A percentile compares a stretch with the other conserved stretches of the same genome.
These are phyloP conservation scores for Stachybotrys chartarum DNA, from an alignment of 2,329 filamentous ascomycete genomes.

Conservation along the genomic window DNA sequence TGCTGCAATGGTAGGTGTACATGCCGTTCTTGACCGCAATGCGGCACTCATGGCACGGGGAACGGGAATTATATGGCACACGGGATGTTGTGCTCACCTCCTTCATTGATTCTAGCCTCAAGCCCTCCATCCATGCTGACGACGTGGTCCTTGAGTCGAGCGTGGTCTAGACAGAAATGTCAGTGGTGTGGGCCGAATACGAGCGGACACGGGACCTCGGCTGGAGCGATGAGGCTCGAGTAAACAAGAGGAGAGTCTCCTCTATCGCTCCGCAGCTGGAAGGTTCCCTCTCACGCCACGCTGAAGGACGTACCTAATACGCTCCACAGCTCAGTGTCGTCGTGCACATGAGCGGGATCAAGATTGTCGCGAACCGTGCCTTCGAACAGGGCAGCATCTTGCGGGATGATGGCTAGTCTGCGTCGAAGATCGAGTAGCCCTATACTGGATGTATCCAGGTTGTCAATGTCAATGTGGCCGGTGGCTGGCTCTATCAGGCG, in stretches of 20 bases:
- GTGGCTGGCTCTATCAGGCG: constrained; percentile 84
- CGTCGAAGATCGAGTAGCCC: constrained; percentile 83
- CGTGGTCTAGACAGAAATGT: constrained; percentile 59
- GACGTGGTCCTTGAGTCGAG: constrained; percentile 86
- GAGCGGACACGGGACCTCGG: neutral
- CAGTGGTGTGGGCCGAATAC: neutral
- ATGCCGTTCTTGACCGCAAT: neutral
- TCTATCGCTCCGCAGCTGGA: neutral
- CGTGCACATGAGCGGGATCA: constrained; percentile 88
- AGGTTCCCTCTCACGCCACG: constrained; percentile 3
- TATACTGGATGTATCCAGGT: constrained; percentile 81
- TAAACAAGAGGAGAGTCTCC: too few species aligned
- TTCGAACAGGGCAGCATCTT: constrained; percentile 94
- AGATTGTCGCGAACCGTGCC: constrained; percentile 91
- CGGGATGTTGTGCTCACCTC: constrained; percentile 54
- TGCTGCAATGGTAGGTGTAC: neutral
- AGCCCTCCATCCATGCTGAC: constrained; percentile 79
- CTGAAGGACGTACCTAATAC: constrained; percentile 65
- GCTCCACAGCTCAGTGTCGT: constrained; percentile 96
- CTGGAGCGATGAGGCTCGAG: too few species aligned
- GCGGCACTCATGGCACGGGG: neutral
- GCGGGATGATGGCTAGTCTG: constrained; percentile 91
- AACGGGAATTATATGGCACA: constrained; percentile 4
- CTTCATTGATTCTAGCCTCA: constrained; percentile 88
- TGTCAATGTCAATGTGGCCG: constrained; percentile 84